phyloP scores from a whole-genome alignment of 768 basidiomycete species.

The Collybia mongolica region DNA sequence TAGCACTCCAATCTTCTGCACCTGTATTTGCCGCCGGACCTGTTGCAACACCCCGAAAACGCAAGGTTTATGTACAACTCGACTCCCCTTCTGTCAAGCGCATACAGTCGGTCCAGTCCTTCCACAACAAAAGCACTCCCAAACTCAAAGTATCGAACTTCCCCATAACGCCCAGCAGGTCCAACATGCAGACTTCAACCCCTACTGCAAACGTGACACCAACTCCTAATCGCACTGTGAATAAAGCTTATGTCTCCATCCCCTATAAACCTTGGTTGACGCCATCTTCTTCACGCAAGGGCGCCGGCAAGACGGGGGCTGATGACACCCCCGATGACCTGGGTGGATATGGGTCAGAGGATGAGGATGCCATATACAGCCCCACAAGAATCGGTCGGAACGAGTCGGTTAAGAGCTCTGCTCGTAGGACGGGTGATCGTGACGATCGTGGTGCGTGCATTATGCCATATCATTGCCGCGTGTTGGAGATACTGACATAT shows the following conservation, averaged over 20 bases:
- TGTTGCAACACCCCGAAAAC: slow-evolving; percentile 60
- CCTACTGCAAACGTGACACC: slow-evolving; percentile 20
- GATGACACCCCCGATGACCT: slow-evolving; percentile 39
- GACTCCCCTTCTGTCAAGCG: slow-evolving; percentile 69
- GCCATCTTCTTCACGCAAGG: slow-evolving; percentile 33
- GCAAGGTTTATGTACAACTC: slow-evolving; percentile 60
- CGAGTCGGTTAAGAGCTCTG: slow-evolving; percentile 46
- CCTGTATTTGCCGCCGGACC: slow-evolving; percentile 19
- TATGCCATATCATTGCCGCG: not conserved
- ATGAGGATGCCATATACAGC: slow-evolving; percentile 30
- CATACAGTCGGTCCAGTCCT: slow-evolving; percentile 29
- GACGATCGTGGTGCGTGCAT: slow-evolving; percentile 64
- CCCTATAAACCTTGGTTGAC: slow-evolving; percentile 47
- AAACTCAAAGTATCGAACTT: slow-evolving; percentile 18
- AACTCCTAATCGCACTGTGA: slow-evolving; percentile 30
- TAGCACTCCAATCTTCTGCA: slow-evolving; percentile 37
- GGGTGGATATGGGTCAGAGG: slow-evolving; percentile 59
- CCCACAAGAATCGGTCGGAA: slow-evolving; percentile 22
- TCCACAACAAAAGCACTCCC: slow-evolving; percentile 23
- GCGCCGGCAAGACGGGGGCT: slow-evolving; percentile 26
- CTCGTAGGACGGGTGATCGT: slow-evolving; percentile 66
- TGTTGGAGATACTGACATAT: not conserved
- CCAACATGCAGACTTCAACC: slow-evolving; percentile 18
- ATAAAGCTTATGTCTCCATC: slow-evolving; percentile 45
- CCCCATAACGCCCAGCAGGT: slow-evolving; percentile 27